Conservation (phyloP, 768 basidiomycete genomes). For the Amanita molliuscula region DNA sequence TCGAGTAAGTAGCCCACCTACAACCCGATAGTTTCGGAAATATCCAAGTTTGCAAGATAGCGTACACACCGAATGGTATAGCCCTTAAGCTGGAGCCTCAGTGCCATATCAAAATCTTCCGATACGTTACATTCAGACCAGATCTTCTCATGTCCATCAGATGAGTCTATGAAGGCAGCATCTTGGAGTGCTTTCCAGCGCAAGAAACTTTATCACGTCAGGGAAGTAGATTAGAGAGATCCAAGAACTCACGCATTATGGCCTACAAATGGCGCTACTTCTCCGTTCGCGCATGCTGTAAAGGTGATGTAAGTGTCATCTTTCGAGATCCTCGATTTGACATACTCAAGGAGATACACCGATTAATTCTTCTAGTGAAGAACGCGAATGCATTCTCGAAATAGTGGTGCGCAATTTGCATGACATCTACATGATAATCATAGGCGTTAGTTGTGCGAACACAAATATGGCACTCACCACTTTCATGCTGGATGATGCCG, state of each 20-base stretch:
- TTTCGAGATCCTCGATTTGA: constrained; percentile 17
- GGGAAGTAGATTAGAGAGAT: neutral
- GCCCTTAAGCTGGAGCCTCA: constrained; percentile 49
- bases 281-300: constrained; percentile 65
- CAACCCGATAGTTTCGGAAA: neutral
- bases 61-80: constrained; percentile 48
- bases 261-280: constrained; percentile 75
- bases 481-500: constrained; percentile 82
- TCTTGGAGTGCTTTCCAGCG: constrained; percentile 85
- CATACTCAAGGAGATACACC: constrained; percentile 62
- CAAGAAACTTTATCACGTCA: constrained; percentile 36
- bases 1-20: constrained; percentile 71
- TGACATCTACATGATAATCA: constrained; percentile 40
- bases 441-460: neutral
- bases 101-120: constrained; percentile 78
- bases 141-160: constrained; percentile 58
- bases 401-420: constrained; percentile 80
- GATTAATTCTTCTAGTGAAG: constrained; percentile 76
- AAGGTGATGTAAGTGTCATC: constrained; percentile 14
- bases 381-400: constrained; percentile 85
- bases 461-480: constrained; percentile 27
- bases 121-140: constrained; percentile 74
- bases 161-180: constrained; percentile 59
- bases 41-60: neutral
- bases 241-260: constrained; percentile 50